Evolutionary conservation across 2,329 filamentous ascomycete genomes (phyloP), one percentile per base, ranked within the genome.

Genomic region (Leptoxyphium fumago): DNA sequence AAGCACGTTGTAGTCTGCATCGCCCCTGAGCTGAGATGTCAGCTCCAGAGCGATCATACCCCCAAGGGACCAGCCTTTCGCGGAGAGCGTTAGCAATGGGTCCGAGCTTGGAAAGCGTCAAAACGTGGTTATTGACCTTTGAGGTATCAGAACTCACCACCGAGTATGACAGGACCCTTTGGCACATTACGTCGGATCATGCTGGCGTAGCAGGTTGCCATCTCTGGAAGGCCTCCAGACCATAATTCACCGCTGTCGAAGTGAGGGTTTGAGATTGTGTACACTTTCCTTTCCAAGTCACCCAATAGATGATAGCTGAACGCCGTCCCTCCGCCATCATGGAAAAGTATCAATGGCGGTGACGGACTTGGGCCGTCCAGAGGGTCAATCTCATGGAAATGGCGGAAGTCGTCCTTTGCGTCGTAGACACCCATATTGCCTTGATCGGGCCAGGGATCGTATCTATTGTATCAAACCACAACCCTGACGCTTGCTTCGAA

Each of bases 291-390:
- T 29, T 60, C 58, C 17, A 78, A 61, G 1, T 63, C 53, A 14
- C 68, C 64, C 3, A 79, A 63, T 48, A 69, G 71, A 57, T 74
- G 67, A 55, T 78, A 78, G 50, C 66, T 68, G 53, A 74, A 77
- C 2, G 68, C 70, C 2, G 75, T 78, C 53, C 75, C 75, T 50
- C 75, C 74, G 49, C 75, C 75, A 48, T 79, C 75, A 58, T 79
- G 75, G 34, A 78, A 62, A 38, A 79, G 65, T 45, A 79, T 61
- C 40, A 76, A 61, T 2, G 75, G 74, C 4, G 32, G 13, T 5
- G 32, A 13, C 4, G 32, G 15, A 36, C 13, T 36, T 3, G 11
- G 13, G 15, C 13, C 5, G 9, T 36, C 15, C 32, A 36, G 5
- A 13, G 32, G 4, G 15, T 36, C 9, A 9, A 36, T 36, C 13